Evolutionary conservation across 2,329 filamentous ascomycete genomes (phyloP), one percentile per base, ranked within the genome.

Genomic region (Epichloe glyceriae): DNA sequence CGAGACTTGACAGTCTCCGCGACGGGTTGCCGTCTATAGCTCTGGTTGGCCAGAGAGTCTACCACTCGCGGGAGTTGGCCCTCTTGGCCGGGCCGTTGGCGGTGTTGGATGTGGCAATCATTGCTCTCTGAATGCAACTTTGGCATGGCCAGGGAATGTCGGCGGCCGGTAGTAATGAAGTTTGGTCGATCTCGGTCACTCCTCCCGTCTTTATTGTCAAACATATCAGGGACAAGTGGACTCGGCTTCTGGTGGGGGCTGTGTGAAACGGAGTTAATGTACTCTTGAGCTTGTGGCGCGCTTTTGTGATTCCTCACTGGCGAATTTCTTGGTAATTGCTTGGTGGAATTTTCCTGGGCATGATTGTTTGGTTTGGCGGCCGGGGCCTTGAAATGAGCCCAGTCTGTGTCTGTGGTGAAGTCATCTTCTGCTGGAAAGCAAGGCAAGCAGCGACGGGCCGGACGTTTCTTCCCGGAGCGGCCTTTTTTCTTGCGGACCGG

Each of bases 401-500:
- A 58, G 10, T 57, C 60, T 4, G 53, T 51, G 42, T 61, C 57
- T 35, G 57, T 58, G 14, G 57, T 58, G 22, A 57, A 53, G 15
- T 59, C 56, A 17, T 57, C 52, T 37, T 60, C 54, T 10, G 42
- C 54, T 1, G 58, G 50, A 46, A 63, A 60, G 46, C 65, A 69
- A 42, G 64, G 61, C 11, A 63, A 51, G 46, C 64, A 68, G 38
- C 49, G 55, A 10, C 51, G 52, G 14, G 51, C 57, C 26, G 46
- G 40, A 17, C 51, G 54, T n/a, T 54, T 54, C 19, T 56, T 52
- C 10, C 48, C 50, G 2, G 49, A 37, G 15, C 51, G 42, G n/a
- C 53, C 47, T 45, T 51, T 60, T 20, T 56, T 55, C 12, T 56
- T 61, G 44, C 56, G 55, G 26, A 50, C 40, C 5, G 62, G 58